Base-by-base conservation (phyloP, 2,329 filamentous ascomycete species). In the Cladophialophora exuberans region DNA sequence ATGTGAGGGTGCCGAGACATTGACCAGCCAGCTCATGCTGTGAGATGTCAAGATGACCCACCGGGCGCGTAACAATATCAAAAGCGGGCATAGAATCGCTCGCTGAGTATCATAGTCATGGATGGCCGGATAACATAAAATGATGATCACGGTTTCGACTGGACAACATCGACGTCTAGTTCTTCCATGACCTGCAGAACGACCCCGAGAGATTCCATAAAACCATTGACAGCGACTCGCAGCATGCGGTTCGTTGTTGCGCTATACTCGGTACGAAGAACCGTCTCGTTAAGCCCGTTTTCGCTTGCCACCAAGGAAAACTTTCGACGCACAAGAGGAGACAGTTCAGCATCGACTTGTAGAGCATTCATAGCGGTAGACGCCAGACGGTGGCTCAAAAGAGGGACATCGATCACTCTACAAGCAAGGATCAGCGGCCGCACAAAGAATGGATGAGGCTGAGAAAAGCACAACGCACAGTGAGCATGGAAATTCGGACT, bases 201-300 rank as follows among this genome's bases (percentile, higher is more conserved):
- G 4, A 97, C 84, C 48, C 85, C 84, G 52, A 97, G 72, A 64
- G 88, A 95, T 66, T 97, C 93, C 80, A 97, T 91, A 72, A 97
- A 97, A 7, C 91, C 90, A 74, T 97, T 97, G 53, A 97, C 92
- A 2, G 93, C 89, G 2, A 99, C 94, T 39, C 94, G 86, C 54
- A 99, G 80, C 93, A 97, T 97, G 64, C 94, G 87, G 70, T 97
- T 96, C 17, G 94, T 97, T 0, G 90, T 90, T 1, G 94, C 94
- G 51, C 80, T 82, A 74, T 97, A 97, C 57, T 87, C 82, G 7
- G 89, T 87, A 57, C 81, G 79, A 44, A 97, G 77, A 3, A 92
- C 73, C 1, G 75, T 80, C 64, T 74, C 73, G 30, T 67, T 65
- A 22, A 73, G 70, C 6, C 70, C 69, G 6, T 61, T 60, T 13